These are phyloP conservation scores for Salvia hispanica DNA, from an alignment of 257 asterid species.

Conservation along the genomic window DNA sequence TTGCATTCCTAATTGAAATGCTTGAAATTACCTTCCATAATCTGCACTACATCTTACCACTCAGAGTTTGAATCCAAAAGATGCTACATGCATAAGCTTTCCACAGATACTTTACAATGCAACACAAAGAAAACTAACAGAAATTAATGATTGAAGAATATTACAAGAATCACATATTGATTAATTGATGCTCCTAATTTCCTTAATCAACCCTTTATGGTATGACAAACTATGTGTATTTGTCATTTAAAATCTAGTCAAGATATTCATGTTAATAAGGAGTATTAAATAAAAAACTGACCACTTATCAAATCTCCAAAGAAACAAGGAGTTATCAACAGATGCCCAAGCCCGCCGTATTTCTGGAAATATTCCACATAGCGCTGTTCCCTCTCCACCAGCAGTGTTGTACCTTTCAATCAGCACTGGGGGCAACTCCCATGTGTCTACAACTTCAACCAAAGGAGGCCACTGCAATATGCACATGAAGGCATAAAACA, in stretches of 20 bases:
- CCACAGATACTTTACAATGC: neutral
- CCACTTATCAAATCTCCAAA: slow-evolving; percentile 98
- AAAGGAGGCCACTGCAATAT: slow-evolving; percentile 91
- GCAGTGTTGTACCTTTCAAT: slow-evolving; percentile 86
- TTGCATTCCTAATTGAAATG: neutral
- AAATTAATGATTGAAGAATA: slow-evolving; percentile 1
- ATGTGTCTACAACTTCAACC: slow-evolving; percentile 85
- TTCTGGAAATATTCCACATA: slow-evolving; percentile 97
- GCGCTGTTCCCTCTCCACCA: slow-evolving; percentile 97
- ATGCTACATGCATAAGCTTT: neutral
- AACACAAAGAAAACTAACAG: slow-evolving; percentile 4
- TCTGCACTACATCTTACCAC: neutral
- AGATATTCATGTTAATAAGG: neutral
- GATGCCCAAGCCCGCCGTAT: slow-evolving; percentile 98
- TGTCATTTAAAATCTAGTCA: slow-evolving; percentile 18
- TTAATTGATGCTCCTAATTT: slow-evolving; percentile 5
- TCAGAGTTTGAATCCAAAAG: slow-evolving; percentile 11
- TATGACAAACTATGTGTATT: slow-evolving; percentile 22
- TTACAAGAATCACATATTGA: neutral
- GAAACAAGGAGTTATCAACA: slow-evolving; percentile 84
- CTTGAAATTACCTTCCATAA: neutral
- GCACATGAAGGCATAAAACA: slow-evolving; percentile 24
- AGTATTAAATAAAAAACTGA: slow-evolving; percentile 32
- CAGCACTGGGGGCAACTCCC: slow-evolving; percentile 95
- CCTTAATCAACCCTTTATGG: slow-evolving; percentile 15